phyloP scores from a whole-genome alignment of 106 monocot species.

The Iris macrosiphon region DNA sequence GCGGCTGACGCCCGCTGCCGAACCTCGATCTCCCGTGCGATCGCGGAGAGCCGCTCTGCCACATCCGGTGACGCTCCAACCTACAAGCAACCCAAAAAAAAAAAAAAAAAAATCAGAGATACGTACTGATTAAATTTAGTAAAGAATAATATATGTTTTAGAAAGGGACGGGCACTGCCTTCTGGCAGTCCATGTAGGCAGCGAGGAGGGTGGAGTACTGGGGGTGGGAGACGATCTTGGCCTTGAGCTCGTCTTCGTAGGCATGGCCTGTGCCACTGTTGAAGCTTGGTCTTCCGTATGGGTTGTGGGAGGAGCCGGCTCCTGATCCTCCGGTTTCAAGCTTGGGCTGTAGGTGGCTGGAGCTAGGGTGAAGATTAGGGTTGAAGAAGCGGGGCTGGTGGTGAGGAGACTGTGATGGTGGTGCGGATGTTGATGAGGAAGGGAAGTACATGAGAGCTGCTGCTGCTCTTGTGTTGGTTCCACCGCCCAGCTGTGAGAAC shows the following conservation, averaged over 20 bases:
- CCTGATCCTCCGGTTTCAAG: background rate
- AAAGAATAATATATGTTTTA: background rate
- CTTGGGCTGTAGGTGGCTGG: background rate
- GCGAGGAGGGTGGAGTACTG: conserved; percentile 71
- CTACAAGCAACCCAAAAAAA: conserved; percentile 20
- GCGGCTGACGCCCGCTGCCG: conserved; percentile 13
- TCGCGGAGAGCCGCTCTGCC: conserved; percentile 42
- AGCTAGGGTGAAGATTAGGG: conserved; percentile 10
- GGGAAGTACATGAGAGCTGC: conserved; percentile 8
- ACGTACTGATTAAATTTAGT: background rate
- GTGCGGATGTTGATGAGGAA: background rate
- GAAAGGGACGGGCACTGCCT: conserved; percentile 23
- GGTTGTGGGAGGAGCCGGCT: conserved; percentile 3
- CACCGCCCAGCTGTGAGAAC: conserved; percentile 12
- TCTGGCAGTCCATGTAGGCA: conserved; percentile 94
- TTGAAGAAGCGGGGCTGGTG: conserved; percentile 8
- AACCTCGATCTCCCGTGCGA: conserved; percentile 37
- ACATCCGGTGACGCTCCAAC: conserved; percentile 92
- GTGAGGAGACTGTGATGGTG: background rate
- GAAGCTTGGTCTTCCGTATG: background rate
- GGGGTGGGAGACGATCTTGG: conserved; percentile 92
- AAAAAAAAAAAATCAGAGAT: background rate
- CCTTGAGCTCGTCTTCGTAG: conserved; percentile 58
- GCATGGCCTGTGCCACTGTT: background rate
- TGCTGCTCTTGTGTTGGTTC: conserved; percentile 5